Evolutionary conservation across 2,329 filamentous ascomycete genomes (phyloP), one percentile per base, ranked within the genome.

Genomic region (Nectriaceae sp.): DNA sequence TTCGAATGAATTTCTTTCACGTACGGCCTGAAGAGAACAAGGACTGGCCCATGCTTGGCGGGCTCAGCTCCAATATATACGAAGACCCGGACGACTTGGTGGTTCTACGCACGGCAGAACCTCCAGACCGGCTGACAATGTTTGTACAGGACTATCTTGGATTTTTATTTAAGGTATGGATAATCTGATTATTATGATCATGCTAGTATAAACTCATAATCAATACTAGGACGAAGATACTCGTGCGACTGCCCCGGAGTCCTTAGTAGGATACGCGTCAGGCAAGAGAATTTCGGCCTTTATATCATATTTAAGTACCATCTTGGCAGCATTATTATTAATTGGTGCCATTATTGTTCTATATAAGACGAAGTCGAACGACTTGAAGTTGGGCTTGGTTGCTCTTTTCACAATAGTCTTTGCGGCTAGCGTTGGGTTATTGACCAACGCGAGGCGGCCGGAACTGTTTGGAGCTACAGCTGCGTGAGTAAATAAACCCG

Each of bases 261-360:
- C 37, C 15, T 21, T 24, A 16, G 36, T 52, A 29, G 42, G 26
- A 2, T 49, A 52, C 10, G 42, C 42, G 1, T 52, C 49, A 11
- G 46, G 42, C 1, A 49, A 43, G 26, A 52, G 26, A 11, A 49
- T 50, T 3, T 35, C 43, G 2, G 29, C 18, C 6, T 53, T 50
- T 13, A 44, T 50, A 16, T 44, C 50, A 8, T 53, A 47, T 11
- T 15, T 50, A 1, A 50, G 47, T 2, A 50, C 40, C 13, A 18
- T 53, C 2, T 4, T 50, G 6, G 47, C 50, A 18, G 50, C 47
- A 2, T 6, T 53, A 15, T 37, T 53, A 1, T 19, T 53, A 3
- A 42, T 50, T 4, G 47, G 50, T 5, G 50, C 47, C 4, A 53
- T 50, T 20, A 10, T 50, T 11, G 44, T 50, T 3, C 22, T 53